Evolutionary conservation across 495 filamentous ascomycete species (phyloP).

Genomic region (Thermothielavioides terrestris): DNA sequence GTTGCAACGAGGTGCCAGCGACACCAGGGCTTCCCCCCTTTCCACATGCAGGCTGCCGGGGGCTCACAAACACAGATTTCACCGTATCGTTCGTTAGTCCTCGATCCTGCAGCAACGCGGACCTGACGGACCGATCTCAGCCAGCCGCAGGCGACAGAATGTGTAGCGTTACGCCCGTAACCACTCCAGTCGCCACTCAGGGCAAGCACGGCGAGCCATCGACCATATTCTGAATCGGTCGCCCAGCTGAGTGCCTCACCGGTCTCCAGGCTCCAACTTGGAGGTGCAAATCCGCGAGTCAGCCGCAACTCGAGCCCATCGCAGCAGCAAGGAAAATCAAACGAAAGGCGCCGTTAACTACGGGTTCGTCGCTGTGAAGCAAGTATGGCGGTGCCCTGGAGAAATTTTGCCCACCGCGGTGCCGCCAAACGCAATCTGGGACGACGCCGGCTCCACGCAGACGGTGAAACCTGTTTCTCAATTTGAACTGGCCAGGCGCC

Average conservation of each 20-base stretch:
- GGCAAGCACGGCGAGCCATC: no score
- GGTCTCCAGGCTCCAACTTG: no score
- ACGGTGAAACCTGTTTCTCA: conserved; percentile 12
- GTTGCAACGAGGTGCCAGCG: not conserved
- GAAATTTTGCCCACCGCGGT: not conserved
- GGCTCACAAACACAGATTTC: no score
- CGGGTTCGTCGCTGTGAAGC: no score
- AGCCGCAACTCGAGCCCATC: no score
- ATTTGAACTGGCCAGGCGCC: conserved; percentile 13
- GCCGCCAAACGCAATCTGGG: not conserved
- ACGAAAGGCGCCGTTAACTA: no score
- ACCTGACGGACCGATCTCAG: conserved; percentile 5
- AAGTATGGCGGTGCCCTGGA: no score
- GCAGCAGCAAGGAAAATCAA: no score
- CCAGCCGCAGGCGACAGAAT: conserved; percentile 1
- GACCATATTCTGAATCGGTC: not conserved
- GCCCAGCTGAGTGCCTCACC: not conserved
- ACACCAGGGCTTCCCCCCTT: not conserved
- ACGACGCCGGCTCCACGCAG: conserved; percentile 7
- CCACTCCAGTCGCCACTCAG: not conserved
- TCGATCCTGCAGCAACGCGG: conserved; percentile 32
- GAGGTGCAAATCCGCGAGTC: no score
- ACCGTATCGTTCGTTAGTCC: conserved; percentile 18
- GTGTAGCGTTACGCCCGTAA: conserved; percentile 28
- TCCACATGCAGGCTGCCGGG: conserved; percentile 21